A percentile compares a stretch with the other conserved stretches of the same genome.
These are phyloP conservation scores for Trichoderma semiorbis DNA, from an alignment of 2,329 filamentous ascomycete genomes.

Conservation along the genomic window DNA sequence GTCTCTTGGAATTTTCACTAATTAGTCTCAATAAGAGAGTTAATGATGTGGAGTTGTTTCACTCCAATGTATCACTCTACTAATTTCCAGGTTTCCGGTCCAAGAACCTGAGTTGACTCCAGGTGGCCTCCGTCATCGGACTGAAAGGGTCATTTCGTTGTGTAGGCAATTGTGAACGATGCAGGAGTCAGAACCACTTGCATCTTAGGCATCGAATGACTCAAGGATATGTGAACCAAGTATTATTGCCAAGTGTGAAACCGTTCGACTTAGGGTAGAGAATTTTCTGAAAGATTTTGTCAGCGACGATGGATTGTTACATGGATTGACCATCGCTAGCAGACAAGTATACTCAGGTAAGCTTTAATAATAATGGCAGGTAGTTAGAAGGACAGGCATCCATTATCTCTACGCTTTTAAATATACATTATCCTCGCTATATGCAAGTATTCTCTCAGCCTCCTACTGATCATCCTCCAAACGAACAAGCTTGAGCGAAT, in stretches of 20 bases:
- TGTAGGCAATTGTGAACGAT: background rate
- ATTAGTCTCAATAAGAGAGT: background rate
- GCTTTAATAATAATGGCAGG: fast-evolving
- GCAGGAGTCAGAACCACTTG: background rate
- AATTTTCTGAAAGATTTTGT: background rate
- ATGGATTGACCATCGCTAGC: background rate
- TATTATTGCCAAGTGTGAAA: background rate
- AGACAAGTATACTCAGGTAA: background rate
- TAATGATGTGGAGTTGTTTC: background rate
- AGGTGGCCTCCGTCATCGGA: background rate
- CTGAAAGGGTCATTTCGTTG: background rate
- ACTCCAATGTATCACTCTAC: background rate
- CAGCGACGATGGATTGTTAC: background rate
- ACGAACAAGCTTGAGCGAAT: slow-evolving; percentile 16
- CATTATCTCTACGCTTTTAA: background rate
- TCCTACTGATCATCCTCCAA: slow-evolving; percentile 4
- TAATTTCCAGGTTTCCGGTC: background rate
- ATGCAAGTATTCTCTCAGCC: background rate
- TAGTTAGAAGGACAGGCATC: background rate
- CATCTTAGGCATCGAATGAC: background rate
- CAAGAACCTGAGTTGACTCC: background rate
- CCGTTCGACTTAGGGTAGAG: background rate
- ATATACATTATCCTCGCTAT: background rate
- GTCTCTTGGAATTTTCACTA: background rate
- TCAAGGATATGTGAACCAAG: background rate